Evolutionary conservation across 208 protist genomes (phyloP), one percentile per base, ranked within the genome.

Genomic region (Leishmania gerbilli): DNA sequence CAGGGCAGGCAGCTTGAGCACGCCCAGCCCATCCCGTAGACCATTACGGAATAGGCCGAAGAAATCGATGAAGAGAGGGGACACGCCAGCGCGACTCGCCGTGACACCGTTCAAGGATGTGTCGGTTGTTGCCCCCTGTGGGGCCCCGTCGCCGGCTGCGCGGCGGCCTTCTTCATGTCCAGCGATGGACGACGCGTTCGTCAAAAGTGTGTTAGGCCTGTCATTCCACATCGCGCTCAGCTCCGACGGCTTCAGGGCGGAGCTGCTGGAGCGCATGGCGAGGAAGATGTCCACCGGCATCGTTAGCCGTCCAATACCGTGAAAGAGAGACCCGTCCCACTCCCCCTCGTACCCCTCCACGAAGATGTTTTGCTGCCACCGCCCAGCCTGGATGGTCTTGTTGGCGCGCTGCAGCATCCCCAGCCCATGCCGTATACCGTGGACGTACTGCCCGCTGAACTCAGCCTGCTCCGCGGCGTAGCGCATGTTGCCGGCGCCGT

Each of bases 261-360:
- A 79, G 77, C 83, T 84, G 53, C 71, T 82, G 17, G 79, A 79
- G 37, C 77, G 78, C 34, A 80, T 67, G n/a, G 78, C 60, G 17
- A 89, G 82, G 76, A 89, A 93, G 24, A 83, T 87, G n/a, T 88
- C 86, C 24, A 93, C 60, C 11, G 84, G 81, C 5, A 93, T 72
- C 19, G 77, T 84, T 34, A 97, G 71, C 40, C 81, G 86, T 11
- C 95, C 93, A 45, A 97, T 86, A 67, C 95, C 95, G 78, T 96
- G 88, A 75, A 97, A 89, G 42, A 64, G 67, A 47, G 64, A 51
- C 3, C 91, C 90, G 81, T 97, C 89, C 93, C 95, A 98, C 82
- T 96, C 95, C 15, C 95, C 95, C 55, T 93, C 90, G 84, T 98
- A 98, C 55, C 95, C 95, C 58, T 96, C 91, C 3, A 93, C 80